Evolutionary conservation across 2,329 filamentous ascomycete species (phyloP), one percentile per base, ranked within the genome.

Genomic region (Didymella segeticola): DNA sequence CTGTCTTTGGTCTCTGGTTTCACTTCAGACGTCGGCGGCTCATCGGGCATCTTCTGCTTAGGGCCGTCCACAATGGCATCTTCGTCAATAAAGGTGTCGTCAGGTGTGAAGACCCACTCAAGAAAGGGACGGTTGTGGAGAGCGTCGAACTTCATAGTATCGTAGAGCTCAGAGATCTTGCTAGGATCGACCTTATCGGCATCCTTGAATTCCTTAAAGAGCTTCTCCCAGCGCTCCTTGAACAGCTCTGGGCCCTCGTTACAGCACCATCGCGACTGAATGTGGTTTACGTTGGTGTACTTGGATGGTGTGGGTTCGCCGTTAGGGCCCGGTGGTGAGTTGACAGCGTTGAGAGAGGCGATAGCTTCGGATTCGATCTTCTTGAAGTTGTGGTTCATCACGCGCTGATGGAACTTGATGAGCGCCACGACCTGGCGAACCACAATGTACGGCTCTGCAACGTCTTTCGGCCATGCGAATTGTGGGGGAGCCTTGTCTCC

Each of bases 91-190:
- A 96, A 90, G 53, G 82, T 83, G 66, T 86, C 87, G 27, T 90
- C 88, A 1, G 95, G 95, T 14, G 92, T 96, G 66, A 99, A 99
- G 0, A 97, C 89, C 91, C 95, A 98, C 74, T 99, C 95, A 4
- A 99, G 80, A 68, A 99, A 99, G 58, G 92, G 91, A 2, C 95
- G 87, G 71, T 99, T 99, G 76, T 99, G 96, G 12, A 99, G 82
- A 1, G 95, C 95, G 73, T 99, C 95, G 61, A 98, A 99, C 75
- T 99, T 99, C 95, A 99, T 98, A 17, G 93, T 98, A 74, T 99
- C 95, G 74, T 99, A 99, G 2, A 99, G 83, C 78, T 99, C 95
- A 5, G 92, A 97, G 58, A 99, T 93, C 79, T 99, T 99, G 81
- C 93, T 96, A 15, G 96, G 96, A 74, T 99, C 95, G 15, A 98